These are phyloP conservation scores for Coemansia sp. DNA, from an alignment of 192 early-diverging fungal genomes.

Conservation along the genomic window DNA sequence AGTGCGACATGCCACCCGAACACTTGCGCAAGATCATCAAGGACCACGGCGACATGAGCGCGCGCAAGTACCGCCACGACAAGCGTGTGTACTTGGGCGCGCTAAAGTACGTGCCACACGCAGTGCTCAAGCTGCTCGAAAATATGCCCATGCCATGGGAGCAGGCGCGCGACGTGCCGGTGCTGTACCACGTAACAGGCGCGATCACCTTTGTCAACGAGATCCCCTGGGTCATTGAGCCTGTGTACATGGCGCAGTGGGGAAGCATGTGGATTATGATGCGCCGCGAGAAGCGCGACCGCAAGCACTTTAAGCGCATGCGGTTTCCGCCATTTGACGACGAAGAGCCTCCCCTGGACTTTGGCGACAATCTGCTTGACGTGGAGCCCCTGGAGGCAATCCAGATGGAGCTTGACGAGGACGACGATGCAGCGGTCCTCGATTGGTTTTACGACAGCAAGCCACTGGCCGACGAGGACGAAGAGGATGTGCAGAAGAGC, in stretches of 20 bases:
- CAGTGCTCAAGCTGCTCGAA: constrained; percentile 94
- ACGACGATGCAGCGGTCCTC: constrained; percentile 86
- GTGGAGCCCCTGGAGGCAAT: constrained; percentile 98
- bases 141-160: constrained; percentile 99
- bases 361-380: constrained; percentile 97
- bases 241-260: constrained; percentile 98
- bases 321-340: constrained; percentile 98
- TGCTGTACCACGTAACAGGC: constrained; percentile 96
- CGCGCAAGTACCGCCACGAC: constrained; percentile 94
- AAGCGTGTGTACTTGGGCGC: constrained; percentile 98
- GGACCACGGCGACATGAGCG: constrained; percentile 99
- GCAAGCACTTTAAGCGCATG: constrained; percentile 98
- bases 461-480: constrained; percentile 64
- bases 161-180: constrained; percentile 93
- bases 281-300: constrained; percentile 96
- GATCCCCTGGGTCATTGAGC: constrained; percentile 95
- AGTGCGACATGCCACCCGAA: constrained; percentile 96
- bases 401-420: constrained; percentile 97
- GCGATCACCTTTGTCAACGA: constrained; percentile 99
- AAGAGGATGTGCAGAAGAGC: constrained; percentile 36
- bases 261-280: constrained; percentile 99
- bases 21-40: constrained; percentile 98
- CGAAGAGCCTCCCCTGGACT: constrained; percentile 98
- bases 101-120: constrained; percentile 97
- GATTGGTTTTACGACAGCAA: constrained; percentile 99